These are phyloP conservation scores for Neurospora discreta DNA, from an alignment of 495 filamentous ascomycete species.

Conservation along the genomic window DNA sequence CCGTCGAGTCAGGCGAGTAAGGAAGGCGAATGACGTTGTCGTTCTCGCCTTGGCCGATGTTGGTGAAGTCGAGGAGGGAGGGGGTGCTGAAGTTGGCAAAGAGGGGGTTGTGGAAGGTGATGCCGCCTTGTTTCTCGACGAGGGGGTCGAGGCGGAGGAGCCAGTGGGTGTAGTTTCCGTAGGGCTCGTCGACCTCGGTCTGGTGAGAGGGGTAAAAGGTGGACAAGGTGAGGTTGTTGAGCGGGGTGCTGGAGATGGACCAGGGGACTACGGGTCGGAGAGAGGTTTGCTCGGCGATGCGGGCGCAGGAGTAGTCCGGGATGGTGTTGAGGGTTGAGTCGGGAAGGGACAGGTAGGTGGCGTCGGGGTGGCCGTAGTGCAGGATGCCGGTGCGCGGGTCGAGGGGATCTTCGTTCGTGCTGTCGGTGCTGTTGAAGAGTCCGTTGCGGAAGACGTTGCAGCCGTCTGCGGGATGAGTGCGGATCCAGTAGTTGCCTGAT, in stretches of 20 bases:
- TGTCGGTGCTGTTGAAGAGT: constrained; percentile 1
- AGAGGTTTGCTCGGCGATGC: constrained; percentile 3
- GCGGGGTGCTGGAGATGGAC: constrained; percentile 1
- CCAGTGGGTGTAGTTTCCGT: constrained; percentile 11
- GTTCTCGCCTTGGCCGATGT: not conserved
- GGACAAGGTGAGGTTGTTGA: constrained; percentile 4
- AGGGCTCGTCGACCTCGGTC: constrained; percentile 10
- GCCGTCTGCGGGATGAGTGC: constrained; percentile 7
- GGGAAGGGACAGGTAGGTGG: not conserved
- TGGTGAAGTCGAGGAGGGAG: constrained; percentile 2
- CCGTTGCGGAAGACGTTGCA: not conserved
- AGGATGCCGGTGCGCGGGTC: constrained; percentile 18
- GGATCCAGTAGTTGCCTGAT: constrained; percentile 42
- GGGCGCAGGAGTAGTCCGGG: not conserved
- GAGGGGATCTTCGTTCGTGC: not conserved
- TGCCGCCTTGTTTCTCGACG: not conserved
- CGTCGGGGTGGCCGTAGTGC: constrained; percentile 12
- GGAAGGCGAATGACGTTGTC: constrained; percentile 1
- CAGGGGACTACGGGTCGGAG: constrained; percentile 13
- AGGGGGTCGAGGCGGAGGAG: constrained; percentile 20
- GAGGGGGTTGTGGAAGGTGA: not conserved
- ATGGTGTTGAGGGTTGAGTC: constrained; percentile 1
- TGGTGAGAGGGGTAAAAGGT: constrained; percentile 8
- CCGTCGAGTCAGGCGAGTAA: not conserved
- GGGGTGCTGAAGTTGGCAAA: constrained; percentile 5